phyloP scores from a whole-genome alignment of 2,329 filamentous ascomycete genomes.

The Fusarium scirpi region DNA sequence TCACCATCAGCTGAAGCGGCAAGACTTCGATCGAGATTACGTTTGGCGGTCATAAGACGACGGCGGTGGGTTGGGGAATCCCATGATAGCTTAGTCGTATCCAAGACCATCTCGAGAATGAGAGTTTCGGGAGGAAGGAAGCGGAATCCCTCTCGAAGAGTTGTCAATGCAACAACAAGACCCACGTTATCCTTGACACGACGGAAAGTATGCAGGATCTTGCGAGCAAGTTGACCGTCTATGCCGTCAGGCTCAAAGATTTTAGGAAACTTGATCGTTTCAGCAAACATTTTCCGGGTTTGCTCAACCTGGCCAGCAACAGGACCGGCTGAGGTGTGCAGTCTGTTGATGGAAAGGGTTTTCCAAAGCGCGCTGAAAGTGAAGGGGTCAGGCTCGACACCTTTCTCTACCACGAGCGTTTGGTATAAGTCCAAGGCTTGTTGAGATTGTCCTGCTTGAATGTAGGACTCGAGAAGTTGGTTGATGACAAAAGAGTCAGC shows the following conservation, averaged over 20 bases:
- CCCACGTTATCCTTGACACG: constrained; percentile 59
- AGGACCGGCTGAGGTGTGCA: constrained; percentile 50
- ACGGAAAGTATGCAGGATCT: constrained; percentile 64
- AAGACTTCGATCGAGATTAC: constrained; percentile 57
- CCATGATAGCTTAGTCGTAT: constrained; percentile 58
- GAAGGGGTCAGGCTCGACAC: constrained; percentile 71
- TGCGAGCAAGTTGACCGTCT: constrained; percentile 61
- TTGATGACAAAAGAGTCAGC: constrained; percentile 84
- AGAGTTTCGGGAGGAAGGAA: constrained; percentile 61
- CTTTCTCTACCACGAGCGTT: constrained; percentile 62
- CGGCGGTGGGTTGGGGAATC: constrained; percentile 56
- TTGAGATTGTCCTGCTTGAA: constrained; percentile 67
- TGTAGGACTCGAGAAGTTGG: constrained; percentile 76
- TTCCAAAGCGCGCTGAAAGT: constrained; percentile 78
- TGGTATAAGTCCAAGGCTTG: constrained; percentile 68
- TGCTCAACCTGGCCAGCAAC: constrained; percentile 48
- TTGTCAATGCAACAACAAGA: constrained; percentile 59
- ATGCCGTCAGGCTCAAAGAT: constrained; percentile 59
- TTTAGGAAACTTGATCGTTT: constrained; percentile 62
- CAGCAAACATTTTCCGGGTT: constrained; percentile 59
- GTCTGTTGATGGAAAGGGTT: constrained; percentile 64
- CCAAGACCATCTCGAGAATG: constrained; percentile 60
- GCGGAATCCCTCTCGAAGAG: constrained; percentile 57
- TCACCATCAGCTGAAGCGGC: constrained; percentile 48
- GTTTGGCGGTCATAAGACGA: constrained; percentile 58